Conservation (phyloP, 768 basidiomycete species). For the Podaxis carcinomalis region DNA sequence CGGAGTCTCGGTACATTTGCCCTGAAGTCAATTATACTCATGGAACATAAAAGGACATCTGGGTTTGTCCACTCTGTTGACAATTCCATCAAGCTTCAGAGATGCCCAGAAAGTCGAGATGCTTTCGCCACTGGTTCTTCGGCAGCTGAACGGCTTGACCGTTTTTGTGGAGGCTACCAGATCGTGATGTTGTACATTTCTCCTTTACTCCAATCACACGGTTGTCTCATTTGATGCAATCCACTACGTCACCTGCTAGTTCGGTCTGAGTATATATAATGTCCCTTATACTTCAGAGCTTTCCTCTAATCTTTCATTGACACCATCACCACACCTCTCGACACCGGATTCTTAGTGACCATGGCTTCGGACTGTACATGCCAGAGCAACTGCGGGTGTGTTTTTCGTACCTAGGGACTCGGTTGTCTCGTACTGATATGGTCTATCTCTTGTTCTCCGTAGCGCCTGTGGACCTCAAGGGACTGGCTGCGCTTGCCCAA, state of each 20-base stretch:
- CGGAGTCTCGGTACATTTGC: too few species aligned
- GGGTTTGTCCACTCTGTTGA: too few species aligned
- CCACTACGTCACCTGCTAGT: not conserved
- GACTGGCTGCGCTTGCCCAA: slow-evolving; percentile 1
- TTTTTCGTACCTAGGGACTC: not conserved
- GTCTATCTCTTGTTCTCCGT: not conserved
- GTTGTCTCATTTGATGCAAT: not conserved
- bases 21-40: too few species aligned
- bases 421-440: not conserved
- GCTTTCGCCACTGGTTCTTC: too few species aligned
- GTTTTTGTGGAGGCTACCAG: not conserved
- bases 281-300: not conserved
- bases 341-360: not conserved
- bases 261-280: not conserved
- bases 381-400: slow-evolving; percentile 2
- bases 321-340: not conserved
- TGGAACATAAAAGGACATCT: too few species aligned
- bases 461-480: slow-evolving; percentile 1
- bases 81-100: too few species aligned
- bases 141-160: too few species aligned
- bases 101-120: too few species aligned
- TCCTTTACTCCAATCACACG: not conserved
- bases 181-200: not conserved
- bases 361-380: slow-evolving; percentile 4
- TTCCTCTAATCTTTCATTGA: not conserved